Percentiles rank a stretch among this genome's conserved stretches.
These are phyloP conservation scores for Lasiosphaeria ovina DNA, from an alignment of 495 filamentous ascomycete species.

Conservation along the genomic window DNA sequence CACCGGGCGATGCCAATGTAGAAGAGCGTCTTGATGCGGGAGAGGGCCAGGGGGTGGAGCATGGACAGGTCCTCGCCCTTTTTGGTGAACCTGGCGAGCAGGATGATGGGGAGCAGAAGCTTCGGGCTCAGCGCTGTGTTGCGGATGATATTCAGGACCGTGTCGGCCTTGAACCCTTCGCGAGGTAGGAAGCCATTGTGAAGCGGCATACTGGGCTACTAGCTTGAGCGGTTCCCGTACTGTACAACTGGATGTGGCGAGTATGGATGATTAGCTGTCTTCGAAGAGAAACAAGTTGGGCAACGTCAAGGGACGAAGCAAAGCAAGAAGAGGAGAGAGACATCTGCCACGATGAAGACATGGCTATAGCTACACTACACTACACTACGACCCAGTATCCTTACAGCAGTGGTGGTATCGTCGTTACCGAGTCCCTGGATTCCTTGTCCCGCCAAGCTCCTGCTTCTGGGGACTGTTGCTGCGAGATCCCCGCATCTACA, in stretches of 20 bases:
- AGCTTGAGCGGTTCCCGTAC: background rate
- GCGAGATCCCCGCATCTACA: background rate
- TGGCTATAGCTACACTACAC: background rate
- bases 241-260: background rate
- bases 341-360: background rate
- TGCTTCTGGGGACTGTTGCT: background rate
- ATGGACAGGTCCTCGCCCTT: slow-evolving; percentile 52
- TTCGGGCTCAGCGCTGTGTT: slow-evolving; percentile 59
- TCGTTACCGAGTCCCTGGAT: background rate
- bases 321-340: too few relatives aligned
- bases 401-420: background rate
- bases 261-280: too few relatives aligned
- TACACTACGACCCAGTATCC: background rate
- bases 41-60: slow-evolving; percentile 48
- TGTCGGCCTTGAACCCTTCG: slow-evolving; percentile 62
- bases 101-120: slow-evolving; percentile 57
- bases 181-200: slow-evolving; percentile 49
- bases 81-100: slow-evolving; percentile 57
- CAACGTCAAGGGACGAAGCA: too few relatives aligned
- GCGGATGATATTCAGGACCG: slow-evolving; percentile 52
- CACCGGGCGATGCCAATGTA: slow-evolving; percentile 48
- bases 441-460: background rate
- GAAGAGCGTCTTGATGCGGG: slow-evolving; percentile 46
- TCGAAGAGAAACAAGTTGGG: too few relatives aligned
- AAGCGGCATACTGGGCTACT: slow-evolving; percentile 40